phyloP scores from a whole-genome alignment of 352 stramenopile genomes.

The Phytophthora aleatoria region DNA sequence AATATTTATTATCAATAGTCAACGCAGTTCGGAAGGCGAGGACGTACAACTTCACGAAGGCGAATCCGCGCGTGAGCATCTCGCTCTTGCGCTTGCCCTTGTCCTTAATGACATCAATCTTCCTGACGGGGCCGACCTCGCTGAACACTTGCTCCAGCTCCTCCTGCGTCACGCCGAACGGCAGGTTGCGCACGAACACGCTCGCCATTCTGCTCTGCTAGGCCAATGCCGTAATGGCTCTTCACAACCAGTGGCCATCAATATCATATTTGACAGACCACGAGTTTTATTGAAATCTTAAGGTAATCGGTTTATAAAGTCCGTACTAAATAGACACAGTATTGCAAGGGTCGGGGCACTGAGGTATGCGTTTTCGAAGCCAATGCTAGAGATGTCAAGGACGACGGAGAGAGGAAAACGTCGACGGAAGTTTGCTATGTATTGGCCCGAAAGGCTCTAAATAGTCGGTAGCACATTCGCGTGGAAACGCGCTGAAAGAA shows the following conservation, averaged over 20 bases:
- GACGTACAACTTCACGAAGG: constrained; percentile 88
- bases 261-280: constrained; percentile 1
- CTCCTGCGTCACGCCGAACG: constrained; percentile 85
- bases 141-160: constrained; percentile 85
- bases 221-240: constrained; percentile 28
- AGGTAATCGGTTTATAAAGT: not conserved
- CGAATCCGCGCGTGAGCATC: constrained; percentile 82
- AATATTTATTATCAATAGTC: not conserved
- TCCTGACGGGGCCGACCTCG: constrained; percentile 81
- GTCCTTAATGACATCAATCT: constrained; percentile 90
- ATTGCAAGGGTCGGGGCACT: not conserved
- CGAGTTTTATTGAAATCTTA: not conserved
- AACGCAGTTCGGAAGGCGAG: not conserved
- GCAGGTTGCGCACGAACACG: constrained; percentile 88
- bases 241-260: constrained; percentile 25
- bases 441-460: constrained; percentile 35
- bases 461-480: constrained; percentile 26
- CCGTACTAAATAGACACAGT: not conserved
- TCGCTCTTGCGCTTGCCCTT: constrained; percentile 86
- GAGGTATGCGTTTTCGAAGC: not conserved
- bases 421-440: constrained; percentile 28
- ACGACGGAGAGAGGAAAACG: not conserved
- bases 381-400: not conserved
- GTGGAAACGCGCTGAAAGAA: not conserved
- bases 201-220: constrained; percentile 47